These are phyloP conservation scores for Evansstolkia leycettana DNA, from an alignment of 495 filamentous ascomycete genomes.

Conservation along the genomic window DNA sequence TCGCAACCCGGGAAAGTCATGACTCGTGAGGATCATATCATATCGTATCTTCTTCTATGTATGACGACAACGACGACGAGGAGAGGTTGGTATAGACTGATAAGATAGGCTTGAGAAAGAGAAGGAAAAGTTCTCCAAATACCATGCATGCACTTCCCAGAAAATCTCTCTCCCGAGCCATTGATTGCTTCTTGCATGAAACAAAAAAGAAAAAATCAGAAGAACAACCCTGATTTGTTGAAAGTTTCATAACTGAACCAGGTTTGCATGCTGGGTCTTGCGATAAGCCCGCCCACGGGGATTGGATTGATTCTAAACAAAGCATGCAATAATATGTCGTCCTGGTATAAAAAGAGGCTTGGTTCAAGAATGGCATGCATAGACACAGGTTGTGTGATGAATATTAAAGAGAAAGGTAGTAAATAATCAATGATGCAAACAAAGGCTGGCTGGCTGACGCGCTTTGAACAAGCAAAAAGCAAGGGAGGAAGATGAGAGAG, in stretches of 20 bases:
- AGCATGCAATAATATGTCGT: neutral
- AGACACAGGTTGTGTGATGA: neutral
- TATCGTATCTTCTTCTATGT: neutral
- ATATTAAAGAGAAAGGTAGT: neutral
- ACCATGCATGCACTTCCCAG: neutral
- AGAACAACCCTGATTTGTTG: neutral
- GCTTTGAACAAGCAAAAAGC: too few species aligned
- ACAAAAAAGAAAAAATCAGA: neutral
- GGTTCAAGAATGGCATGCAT: neutral
- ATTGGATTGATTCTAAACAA: too few species aligned
- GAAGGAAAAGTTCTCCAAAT: neutral
- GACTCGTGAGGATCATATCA: neutral
- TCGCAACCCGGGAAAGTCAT: too few species aligned
- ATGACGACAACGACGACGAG: neutral
- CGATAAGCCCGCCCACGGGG: neutral
- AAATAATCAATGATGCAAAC: too few species aligned
- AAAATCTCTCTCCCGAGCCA: neutral
- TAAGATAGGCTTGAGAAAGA: neutral
- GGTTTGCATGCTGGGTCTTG: neutral
- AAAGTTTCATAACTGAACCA: neutral
- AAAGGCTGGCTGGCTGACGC: too few species aligned
- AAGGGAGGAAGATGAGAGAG: too few species aligned
- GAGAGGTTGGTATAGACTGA: neutral
- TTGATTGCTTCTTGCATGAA: neutral
- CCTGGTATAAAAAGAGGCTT: neutral